Conservation (phyloP, 371 early-diverging fungal species). For the Chytridium lagenaria region DNA sequence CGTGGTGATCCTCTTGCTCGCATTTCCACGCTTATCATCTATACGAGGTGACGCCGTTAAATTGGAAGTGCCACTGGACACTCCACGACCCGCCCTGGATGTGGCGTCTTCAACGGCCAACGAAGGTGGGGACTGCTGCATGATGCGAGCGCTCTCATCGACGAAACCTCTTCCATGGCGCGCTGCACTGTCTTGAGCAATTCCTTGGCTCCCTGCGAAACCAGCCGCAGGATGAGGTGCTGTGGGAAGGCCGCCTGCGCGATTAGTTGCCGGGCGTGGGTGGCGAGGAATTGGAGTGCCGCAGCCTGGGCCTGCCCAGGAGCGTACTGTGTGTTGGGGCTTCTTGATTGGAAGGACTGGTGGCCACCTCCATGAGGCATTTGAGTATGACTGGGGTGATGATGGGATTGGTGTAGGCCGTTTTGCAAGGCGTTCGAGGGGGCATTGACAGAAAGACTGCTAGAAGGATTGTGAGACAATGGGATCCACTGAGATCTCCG, state of each 20-base stretch:
- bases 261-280: neutral
- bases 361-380: neutral
- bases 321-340: conserved; percentile 7
- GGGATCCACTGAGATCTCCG: too few species aligned
- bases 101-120: conserved; percentile 32
- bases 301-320: conserved; percentile 24
- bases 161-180: conserved; percentile 31
- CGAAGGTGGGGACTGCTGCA: conserved; percentile 48
- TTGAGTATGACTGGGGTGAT: too few species aligned
- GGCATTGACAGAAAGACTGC: too few species aligned
- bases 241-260: conserved; percentile 7
- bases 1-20: conserved; percentile 41
- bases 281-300: conserved; percentile 15
- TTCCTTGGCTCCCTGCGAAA: conserved; percentile 5
- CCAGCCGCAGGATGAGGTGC: conserved; percentile 18
- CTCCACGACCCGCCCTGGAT: neutral
- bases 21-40: conserved; percentile 12
- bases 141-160: conserved; percentile 53
- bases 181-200: conserved; percentile 19
- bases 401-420: neutral
- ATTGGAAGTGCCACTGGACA: neutral
- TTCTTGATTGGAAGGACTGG: neutral
- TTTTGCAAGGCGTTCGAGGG: neutral
- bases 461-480: too few species aligned
- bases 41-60: neutral